Base-by-base conservation (phyloP, 1,284 basidiomycete genomes). In the Ustilago bromivora region DNA sequence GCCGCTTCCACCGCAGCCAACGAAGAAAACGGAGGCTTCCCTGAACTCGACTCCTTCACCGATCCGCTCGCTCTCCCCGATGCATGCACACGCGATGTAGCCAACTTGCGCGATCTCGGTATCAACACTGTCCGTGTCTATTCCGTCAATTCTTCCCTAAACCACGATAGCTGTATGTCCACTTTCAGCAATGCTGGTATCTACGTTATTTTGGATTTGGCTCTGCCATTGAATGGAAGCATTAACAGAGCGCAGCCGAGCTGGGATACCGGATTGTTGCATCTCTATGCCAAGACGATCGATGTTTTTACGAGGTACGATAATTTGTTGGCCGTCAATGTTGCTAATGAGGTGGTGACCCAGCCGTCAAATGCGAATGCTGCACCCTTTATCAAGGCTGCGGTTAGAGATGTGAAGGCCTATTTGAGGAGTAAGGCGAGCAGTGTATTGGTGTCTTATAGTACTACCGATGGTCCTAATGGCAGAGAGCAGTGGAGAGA, bases 201-300 rank as follows among this genome's bases (percentile, higher is more conserved):
- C 75, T 96, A 96, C 86, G 90, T 93, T 61, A 92, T 96, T 92
- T 94, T 96, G 74, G 95, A 96, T 86, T 89, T 96, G 56, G 90
- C 93, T 1, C 88, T 95, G 11, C 94, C 94, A 17, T 87, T 92
- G 41, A 95, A 94, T 82, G 94, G 94, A 47, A 94, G 92, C 38
- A 94, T 96, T 71, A 90, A 95, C 87, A 91, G 94, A 35, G 84
- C 88, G 32, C 85, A 88, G 31, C 94, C 95, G 0, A 86, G 91
- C 0, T 97, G 95, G 95, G 90, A 92, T 1, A 93, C 93, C 9
- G 92, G 91, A 84, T 88, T 96, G n/a, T 88, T 94, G 43, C 89
- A 94, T 85, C 89, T 91, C 69, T 96, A 96, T 87, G 89, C 92
- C 68, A 85, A 85, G 36, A 95, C 94, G 36, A 92, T 96, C 80